phyloP scores from a whole-genome alignment of 257 asterid species.

The Echites panduratus region DNA sequence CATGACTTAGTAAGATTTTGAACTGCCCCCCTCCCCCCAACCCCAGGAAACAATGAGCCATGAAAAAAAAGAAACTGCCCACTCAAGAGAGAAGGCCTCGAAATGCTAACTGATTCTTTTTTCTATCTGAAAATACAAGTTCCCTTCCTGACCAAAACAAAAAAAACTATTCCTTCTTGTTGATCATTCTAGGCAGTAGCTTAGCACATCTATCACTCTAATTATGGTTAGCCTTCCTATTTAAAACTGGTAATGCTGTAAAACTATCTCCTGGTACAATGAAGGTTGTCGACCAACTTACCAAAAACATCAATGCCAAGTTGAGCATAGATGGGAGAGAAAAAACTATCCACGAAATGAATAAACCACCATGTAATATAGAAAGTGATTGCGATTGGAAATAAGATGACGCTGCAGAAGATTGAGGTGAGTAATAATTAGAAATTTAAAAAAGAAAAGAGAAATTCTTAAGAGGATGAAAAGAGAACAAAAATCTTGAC shows the following conservation, averaged over 20 bases:
- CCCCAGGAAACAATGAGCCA: background rate
- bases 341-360: conserved; percentile 70
- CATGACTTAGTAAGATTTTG: background rate
- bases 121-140: too few species aligned
- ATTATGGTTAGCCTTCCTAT: background rate
- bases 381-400: conserved; percentile 68
- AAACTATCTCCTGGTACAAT: background rate
- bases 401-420: conserved; percentile 61
- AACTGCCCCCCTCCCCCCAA: too few species aligned
- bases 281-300: conserved; percentile 27
- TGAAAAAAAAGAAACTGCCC: too few species aligned
- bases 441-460: conserved; percentile 4
- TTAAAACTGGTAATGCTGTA: background rate
- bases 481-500: background rate
- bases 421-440: conserved; percentile 10
- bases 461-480: conserved; percentile 7
- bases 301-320: conserved; percentile 66
- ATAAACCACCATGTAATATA: conserved; percentile 80
- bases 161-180: background rate
- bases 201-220: background rate
- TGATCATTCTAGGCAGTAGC: background rate
- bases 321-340: conserved; percentile 66
- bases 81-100: too few species aligned
- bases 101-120: too few species aligned
- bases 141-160: too few species aligned